Evolutionary conservation across 139 green algal species (phyloP), one percentile per base, ranked within the genome.

Genomic region (Chlamydomonas applanata): DNA sequence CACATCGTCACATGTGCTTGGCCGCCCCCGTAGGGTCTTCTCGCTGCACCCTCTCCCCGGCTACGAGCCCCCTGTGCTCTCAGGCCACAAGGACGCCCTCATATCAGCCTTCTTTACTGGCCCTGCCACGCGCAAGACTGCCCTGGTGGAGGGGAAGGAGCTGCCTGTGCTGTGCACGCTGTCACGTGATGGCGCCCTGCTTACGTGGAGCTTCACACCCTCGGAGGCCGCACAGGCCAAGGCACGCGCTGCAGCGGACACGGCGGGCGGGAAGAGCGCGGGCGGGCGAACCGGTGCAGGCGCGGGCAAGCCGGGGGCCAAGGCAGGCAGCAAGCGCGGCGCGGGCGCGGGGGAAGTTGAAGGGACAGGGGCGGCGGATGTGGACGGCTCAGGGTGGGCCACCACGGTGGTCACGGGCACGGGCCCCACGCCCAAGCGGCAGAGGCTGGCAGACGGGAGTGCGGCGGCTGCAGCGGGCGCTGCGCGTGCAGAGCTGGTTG

Each of bases 171-270:
- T 96, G 36, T 93, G 92, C 83, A 95, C 92, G 0, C 59, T 97
- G 0, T 91, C 89, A 0, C 78, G 78, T 0, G 95, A 98, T 79
- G 95, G 95, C 22, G 93, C 93, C 1, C 82, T 98, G 62, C 91
- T 94, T 79, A 74, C 69, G 16, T 98, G 94, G 93, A 76, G 5
- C 29, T 76, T 73, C 57, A 81, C 67, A 29, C 59, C 57, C 40
- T 32, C 60, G 27, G 13, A 29, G 3, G 2, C 17, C 53, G 24
- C 27, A 44, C 45, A 53, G 16, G 7, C 20, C 20, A 25, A 70
- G 7, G 44, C 25, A 20, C 11, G 36, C 40, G 25, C 3, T 11
- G 57, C 57, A 32, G 24, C n/a, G n/a, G n/a, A n/a, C 19, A 17
- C 24, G 16, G 54, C 54, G 54, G 54, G 54, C 54, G 54, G 54